Evolutionary conservation across 495 filamentous ascomycete species (phyloP), one percentile per base, ranked within the genome.

Genomic region (Tuber calosporum): DNA sequence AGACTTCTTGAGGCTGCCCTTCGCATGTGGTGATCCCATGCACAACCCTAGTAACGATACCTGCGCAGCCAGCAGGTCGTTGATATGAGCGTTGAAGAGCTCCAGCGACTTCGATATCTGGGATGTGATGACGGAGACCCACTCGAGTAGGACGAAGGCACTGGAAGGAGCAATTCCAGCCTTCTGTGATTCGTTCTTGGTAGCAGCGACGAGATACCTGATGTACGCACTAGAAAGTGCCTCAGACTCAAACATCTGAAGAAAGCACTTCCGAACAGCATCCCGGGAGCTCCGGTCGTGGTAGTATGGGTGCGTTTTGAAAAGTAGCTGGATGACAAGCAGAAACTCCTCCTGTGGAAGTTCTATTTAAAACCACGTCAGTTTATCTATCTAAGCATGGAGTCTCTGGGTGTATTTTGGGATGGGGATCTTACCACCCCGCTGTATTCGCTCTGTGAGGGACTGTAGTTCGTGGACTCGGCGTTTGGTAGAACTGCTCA

Each of bases 131-230:
- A 79, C 80, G 9, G 69, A 53, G 8, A 58, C 92, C 95, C 93
- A 99, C 80, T 94, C 91, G 19, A 94, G 84, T 75, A 99, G 84
- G n/a, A 96, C 91, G 78, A 97, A 94, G 1, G 93, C 92, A 80
- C 89, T 93, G 36, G 87, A 86, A 1, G 92, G 83, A 36, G 94
- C 91, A 75, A 98, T 88, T 39, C 88, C 89, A 5, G 84, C 81
- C 81, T 96, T 97, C 58, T 87, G 83, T 0, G 90, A 85, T 83
- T 99, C 96, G 48, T 83, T 81, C 68, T 85, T 84, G 68, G 89
- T 81, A 3, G 62, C 72, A 7, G 40, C 67, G 15, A 81, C 69
- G 2, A 84, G 42, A 48, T 84, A 85, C 69, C 87, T 85, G 42
- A 90, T 85, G 68, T 95, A 86, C 4, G 86, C 84, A 66, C 87